Base-by-base conservation (phyloP, 805 yeast species). In the Vanderwaltozyma tropicalis region DNA sequence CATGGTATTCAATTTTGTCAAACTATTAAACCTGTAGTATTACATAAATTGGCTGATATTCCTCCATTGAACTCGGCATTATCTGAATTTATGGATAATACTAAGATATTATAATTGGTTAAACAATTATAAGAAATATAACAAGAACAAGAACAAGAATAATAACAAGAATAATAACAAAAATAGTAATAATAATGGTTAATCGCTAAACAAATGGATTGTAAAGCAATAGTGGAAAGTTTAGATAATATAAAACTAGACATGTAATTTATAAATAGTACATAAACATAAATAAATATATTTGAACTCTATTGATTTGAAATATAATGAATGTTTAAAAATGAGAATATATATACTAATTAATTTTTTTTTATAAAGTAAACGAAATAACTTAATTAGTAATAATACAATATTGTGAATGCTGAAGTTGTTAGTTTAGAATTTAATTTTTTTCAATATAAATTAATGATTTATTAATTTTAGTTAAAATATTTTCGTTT, bases 1-100 rank as follows among this genome's bases (percentile, higher is more conserved):
- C 35, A 43, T 17, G 62, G 59, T 9, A 40, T 44, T 9, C 44
- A 48, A 24, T 47, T 59, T 32, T 55, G 61, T 43, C 49, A 49
- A 24, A 43, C 34, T 3, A 48, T 59, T 15, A 56, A 50, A 38
- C 61, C 62, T 10, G 31, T 52, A 8, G 45, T 57, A 2, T 24
- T 59, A 20, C 60, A 53, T 37, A 47, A 46, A 34, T 41, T 57
- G 28, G 59, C 61, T 16, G 56, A 57, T 41, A 50, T 54, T 27
- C 62, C 62, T 18, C 59, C 60, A 14, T 42, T 59, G 31, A 53
- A 48, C 33, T 32, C 49, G 10, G 56, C 54, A 13, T 46, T 59
- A 15, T 48, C 57, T 5, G 62, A 56, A 38, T 59, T 55, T 34
- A 48, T 54, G 51, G 58, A 55, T 41, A 54, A 57, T 40, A 50